phyloP scores from a whole-genome alignment of 495 filamentous ascomycete genomes.

The Pseudotulostoma volvatum region DNA sequence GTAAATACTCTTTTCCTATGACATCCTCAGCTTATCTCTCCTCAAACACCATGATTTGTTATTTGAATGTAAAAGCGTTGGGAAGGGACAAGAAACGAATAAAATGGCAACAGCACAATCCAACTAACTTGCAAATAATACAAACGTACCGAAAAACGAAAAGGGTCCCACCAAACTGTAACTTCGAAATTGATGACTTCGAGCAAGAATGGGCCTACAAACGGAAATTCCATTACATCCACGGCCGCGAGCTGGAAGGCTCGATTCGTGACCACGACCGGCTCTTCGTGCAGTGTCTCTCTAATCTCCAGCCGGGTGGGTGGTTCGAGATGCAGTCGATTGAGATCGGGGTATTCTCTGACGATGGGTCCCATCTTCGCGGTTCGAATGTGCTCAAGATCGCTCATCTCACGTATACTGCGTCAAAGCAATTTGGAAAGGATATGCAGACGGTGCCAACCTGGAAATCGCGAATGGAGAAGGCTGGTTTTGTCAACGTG shows the following conservation, averaged over 20 bases:
- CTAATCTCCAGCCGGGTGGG: constrained; percentile 39
- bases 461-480: constrained; percentile 32
- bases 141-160: too few relatives aligned
- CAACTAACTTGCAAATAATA: too few relatives aligned
- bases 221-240: constrained; percentile 42
- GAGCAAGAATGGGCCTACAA: constrained; percentile 39
- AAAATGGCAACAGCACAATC: too few relatives aligned
- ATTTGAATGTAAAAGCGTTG: too few relatives aligned
- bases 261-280: constrained; percentile 42
- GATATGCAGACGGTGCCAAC: constrained; percentile 15
- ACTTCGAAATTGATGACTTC: constrained; percentile 46
- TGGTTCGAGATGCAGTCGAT: constrained; percentile 44
- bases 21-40: too few relatives aligned
- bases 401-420: constrained; percentile 19
- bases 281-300: constrained; percentile 30
- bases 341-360: constrained; percentile 32
- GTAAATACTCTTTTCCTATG: too few relatives aligned
- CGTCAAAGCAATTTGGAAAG: constrained; percentile 23
- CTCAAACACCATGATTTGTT: too few relatives aligned
- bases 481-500: constrained; percentile 40
- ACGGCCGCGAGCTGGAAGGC: constrained; percentile 40
- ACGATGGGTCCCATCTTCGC: constrained; percentile 33
- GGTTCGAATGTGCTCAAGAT: constrained; percentile 15
- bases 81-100: too few relatives aligned
- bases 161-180: constrained; percentile 45